Evolutionary conservation across 257 asterid species (phyloP), one percentile per base, ranked within the genome.

Genomic region (Rauvolfia tetraphylla): DNA sequence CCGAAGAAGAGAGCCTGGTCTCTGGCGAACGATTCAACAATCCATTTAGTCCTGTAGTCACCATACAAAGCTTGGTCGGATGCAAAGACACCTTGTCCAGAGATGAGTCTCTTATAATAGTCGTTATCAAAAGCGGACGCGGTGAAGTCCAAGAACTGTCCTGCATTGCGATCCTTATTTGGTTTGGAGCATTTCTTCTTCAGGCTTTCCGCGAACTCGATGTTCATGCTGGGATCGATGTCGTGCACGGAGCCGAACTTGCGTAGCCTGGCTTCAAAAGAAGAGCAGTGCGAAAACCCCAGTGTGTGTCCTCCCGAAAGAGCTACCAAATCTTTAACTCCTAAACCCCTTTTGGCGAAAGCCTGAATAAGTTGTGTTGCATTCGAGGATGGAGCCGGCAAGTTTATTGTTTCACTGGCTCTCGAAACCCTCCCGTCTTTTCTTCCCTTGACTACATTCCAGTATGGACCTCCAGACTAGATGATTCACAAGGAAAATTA

Each of bases 281-380:
- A 91, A 80, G 97, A 84, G 86, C 97, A 90, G 81, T 90, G 97
- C n/a, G 96, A 87, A 79, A 90, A 90, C 7, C 97, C 97, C 17
- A 90, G 88, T 0, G 93, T 88, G 86, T 90, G 93, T 68, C 89
- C 94, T 36, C 96, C 91, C 13, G 96, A 90, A 7, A 91, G 93
- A 27, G 93, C 81, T 29, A 91, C 96, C 78, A 91, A 48, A 82
- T 91, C 96, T 25, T 85, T 90, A 67, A 80, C 41, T 63, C 84
- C 77, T 70, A 91, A 88, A 33, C 96, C 92, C 54, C 92, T 81
- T 36, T 80, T 78, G 9, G 89, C 73, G 66, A 91, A 91, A 83
- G 85, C 81, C 81, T 79, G 86, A 69, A 90, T 85, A 31, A 91
- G 89, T 73, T 86, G 90, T 29, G 92, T 85, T 0, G 87, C 51